Evolutionary conservation across 768 basidiomycete species (phyloP), one percentile per base, ranked within the genome.

Genomic region (Mycena pura): DNA sequence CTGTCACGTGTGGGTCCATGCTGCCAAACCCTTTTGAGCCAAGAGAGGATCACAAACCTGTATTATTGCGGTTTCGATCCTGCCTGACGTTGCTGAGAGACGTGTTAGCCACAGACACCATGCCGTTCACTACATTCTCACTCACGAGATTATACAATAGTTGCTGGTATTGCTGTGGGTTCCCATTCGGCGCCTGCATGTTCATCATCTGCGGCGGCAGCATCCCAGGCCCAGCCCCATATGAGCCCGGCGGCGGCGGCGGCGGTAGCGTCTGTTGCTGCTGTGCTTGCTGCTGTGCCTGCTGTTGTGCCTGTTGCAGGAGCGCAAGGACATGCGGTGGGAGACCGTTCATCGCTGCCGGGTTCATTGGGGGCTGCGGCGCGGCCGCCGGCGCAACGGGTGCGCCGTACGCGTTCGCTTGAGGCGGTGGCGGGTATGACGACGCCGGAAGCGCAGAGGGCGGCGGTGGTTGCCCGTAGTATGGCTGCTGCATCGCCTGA

Each of bases 251-350:
- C 43, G 74, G 77, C 38, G 74, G 74, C 11, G 78, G 70, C 28
- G 60, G 68, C 9, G 32, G 55, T 6, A 21, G 45, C 22, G 55
- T 19, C 31, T 13, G 28, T 10, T 76, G 71, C 38, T 73, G 75
- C 50, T 75, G 79, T 40, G 73, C 70, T 43, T 78, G 80, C 61
- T 85, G 84, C 62, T 90, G 89, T 14, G 27, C 76, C 78, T 62
- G 76, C 70, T 49, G 64, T 46, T 53, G 67, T 5, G 62, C 45
- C 24, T 69, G 66, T 68, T 83, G 83, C n/a, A 92, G 71, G 41
- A 92, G 66, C 0, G 91, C 88, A 50, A 92, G 75, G 17, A 93
- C 80, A 63, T 89, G 89, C 0, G 90, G 88, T 3, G 91, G 88
- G 19, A 92, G 72, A 15, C 76, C 76, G 64, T 74, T 68, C 69